These are phyloP conservation scores for Mycogone perniciosa DNA, from an alignment of 2,329 filamentous ascomycete species.

Conservation along the genomic window DNA sequence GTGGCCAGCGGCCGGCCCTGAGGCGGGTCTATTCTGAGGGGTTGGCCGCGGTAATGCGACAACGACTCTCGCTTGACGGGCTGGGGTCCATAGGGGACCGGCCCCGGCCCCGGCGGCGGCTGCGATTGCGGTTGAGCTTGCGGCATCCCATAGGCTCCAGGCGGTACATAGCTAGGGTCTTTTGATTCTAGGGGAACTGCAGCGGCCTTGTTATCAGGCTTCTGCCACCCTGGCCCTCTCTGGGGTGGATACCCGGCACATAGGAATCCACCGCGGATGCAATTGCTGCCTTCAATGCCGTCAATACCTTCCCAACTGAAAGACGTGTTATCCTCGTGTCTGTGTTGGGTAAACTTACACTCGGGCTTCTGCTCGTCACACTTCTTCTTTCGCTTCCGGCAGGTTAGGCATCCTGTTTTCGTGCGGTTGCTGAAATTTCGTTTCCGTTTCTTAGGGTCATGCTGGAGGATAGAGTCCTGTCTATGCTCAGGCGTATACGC, in stretches of 20 bases:
- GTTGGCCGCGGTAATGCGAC: slow-evolving; percentile 55
- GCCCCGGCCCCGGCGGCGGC: slow-evolving; percentile 1
- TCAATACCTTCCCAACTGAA: slow-evolving; percentile 9
- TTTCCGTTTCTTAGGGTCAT: slow-evolving; percentile 63
- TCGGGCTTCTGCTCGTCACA: slow-evolving; percentile 91
- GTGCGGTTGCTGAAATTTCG: slow-evolving; percentile 89
- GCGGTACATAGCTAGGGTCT: slow-evolving; percentile 58
- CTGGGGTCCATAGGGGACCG: slow-evolving; percentile 26
- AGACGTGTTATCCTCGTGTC: not conserved
- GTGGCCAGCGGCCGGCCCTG: slow-evolving; percentile 49
- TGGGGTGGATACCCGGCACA: slow-evolving; percentile 88
- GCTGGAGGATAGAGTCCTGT: slow-evolving; percentile 45
- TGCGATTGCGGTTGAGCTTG: slow-evolving; percentile 28
- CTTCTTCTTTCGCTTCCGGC: slow-evolving; percentile 90
- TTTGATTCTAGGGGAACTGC: slow-evolving; percentile 79
- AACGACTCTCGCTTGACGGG: slow-evolving; percentile 49
- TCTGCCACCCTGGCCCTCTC: slow-evolving; percentile 65
- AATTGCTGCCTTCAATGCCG: slow-evolving; percentile 65
- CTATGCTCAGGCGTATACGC: slow-evolving; percentile 43
- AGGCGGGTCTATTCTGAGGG: slow-evolving; percentile 56
- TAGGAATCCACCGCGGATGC: slow-evolving; percentile 78
- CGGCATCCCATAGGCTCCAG: slow-evolving; percentile 57
- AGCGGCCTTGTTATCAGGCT: slow-evolving; percentile 62
- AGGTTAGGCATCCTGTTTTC: slow-evolving; percentile 93
- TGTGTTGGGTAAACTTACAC: slow-evolving; percentile 55